Base-by-base conservation (phyloP, 1,284 basidiomycete genomes). In the Blastosporella zonata region DNA sequence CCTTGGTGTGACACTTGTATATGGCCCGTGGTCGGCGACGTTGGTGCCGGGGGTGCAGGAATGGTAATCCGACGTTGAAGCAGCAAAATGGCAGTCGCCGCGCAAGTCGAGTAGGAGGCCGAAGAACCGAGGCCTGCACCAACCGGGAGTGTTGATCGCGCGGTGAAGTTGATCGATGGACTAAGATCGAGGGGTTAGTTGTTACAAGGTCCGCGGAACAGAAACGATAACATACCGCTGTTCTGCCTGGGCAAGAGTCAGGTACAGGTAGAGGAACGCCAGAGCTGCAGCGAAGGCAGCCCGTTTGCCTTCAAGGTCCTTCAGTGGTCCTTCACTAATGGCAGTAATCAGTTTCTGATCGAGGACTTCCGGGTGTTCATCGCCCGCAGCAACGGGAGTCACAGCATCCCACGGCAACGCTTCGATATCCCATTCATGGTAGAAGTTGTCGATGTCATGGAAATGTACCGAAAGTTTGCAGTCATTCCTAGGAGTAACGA, bases 41-140 rank as follows among this genome's bases (percentile, higher is more conserved):
- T 69, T 58, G 72, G 75, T 22, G 72, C 66, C 23, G 80, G 78
- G 31, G 71, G 64, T 6, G 72, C 52, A 29, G 84, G 81, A 13
- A 83, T 63, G 33, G 62, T 67, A 56, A 90, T 79, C 51, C 82
- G 82, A 43, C 73, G 71, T 62, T 81, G 77, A 5, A 84, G 70
- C n/a, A 95, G 75, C 39, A 97, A 80, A 38, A 97, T 74, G 3
- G 92, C 74, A 0, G 90, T 85, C 3, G 93, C 85, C 34, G 91
- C 74, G 65, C 94, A 97, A 12, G 87, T 82, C 3, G 93, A 96
- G 71, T 90, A 97, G 6, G 97, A 94, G 1, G 97, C 97, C 18
- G 93, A 97, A 12, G 96, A 98, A 23, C 97, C 97, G 39, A 99
- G 84, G 34, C 97, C 97, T 6, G 97, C 97, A n/a, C 93, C 90